A percentile compares a stretch with the other conserved stretches of the same genome.
These are phyloP conservation scores for Tricholoma furcatifolium DNA, from an alignment of 768 basidiomycete species.

Conservation along the genomic window DNA sequence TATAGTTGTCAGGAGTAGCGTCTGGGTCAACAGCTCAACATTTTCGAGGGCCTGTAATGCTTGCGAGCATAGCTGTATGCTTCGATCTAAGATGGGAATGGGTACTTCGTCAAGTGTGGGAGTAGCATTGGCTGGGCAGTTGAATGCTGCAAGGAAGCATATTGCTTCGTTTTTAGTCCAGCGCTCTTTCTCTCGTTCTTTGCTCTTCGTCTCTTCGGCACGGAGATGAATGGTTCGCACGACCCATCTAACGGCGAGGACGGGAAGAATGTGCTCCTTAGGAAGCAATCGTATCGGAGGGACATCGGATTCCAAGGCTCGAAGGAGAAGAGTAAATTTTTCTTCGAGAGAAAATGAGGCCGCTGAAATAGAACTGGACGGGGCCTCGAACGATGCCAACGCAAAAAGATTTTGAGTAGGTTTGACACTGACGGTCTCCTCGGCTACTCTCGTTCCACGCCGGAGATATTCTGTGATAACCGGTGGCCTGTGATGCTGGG, in stretches of 20 bases:
- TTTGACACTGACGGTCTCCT: slow-evolving; percentile 55
- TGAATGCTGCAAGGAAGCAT: slow-evolving; percentile 56
- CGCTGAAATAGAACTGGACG: slow-evolving; percentile 37
- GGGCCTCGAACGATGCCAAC: slow-evolving; percentile 35
- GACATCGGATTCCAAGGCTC: slow-evolving; percentile 53
- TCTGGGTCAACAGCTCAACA: slow-evolving; percentile 59
- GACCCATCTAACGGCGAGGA: slow-evolving; percentile 65
- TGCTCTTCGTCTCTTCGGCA: slow-evolving; percentile 47
- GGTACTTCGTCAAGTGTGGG: slow-evolving; percentile 9
- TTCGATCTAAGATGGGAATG: slow-evolving; percentile 52
- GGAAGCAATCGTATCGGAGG: slow-evolving; percentile 45
- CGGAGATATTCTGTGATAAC: slow-evolving; percentile 60
- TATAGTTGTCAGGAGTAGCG: slow-evolving; percentile 51
- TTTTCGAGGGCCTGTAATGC: slow-evolving; percentile 55
- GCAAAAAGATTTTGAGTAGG: slow-evolving; percentile 47
- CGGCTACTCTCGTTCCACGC: slow-evolving; percentile 62
- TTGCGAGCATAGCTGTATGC: slow-evolving; percentile 71
- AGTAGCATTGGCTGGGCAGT: slow-evolving; percentile 18
- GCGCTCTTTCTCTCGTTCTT: slow-evolving; percentile 62
- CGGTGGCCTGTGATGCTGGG: slow-evolving; percentile 24
- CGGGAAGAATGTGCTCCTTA: slow-evolving; percentile 44
- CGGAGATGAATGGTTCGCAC: slow-evolving; percentile 48
- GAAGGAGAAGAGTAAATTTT: slow-evolving; percentile 55
- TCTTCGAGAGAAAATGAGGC: slow-evolving; percentile 47
- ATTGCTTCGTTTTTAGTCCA: slow-evolving; percentile 68